Conservation (phyloP, 176 grass and related monocot genomes). For the Otatea glauca region DNA sequence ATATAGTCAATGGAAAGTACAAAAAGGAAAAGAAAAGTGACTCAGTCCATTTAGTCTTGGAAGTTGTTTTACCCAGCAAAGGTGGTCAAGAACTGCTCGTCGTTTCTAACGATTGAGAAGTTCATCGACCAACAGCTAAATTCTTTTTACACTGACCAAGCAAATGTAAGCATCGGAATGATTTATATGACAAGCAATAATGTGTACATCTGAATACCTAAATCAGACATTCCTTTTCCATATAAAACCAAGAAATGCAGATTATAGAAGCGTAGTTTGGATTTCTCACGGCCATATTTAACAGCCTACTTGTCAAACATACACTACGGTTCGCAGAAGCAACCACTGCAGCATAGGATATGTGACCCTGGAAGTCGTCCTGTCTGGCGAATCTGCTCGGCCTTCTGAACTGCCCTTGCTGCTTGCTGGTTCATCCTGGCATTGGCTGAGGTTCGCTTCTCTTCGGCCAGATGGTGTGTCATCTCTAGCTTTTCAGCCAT, state of each 20-base stretch:
- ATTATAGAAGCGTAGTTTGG: slow-evolving; percentile 4
- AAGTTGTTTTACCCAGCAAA: neutral
- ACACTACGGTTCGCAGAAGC: slow-evolving; percentile 56
- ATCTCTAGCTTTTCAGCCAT: slow-evolving; percentile 77
- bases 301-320: slow-evolving; percentile 14
- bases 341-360: slow-evolving; percentile 67
- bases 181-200: slow-evolving; percentile 43
- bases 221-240: slow-evolving; percentile 46
- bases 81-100: neutral
- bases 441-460: slow-evolving; percentile 68
- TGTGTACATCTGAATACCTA: slow-evolving; percentile 45
- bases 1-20: neutral
- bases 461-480: slow-evolving; percentile 52
- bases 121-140: neutral
- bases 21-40: neutral
- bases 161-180: slow-evolving; percentile 23
- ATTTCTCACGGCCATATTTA: slow-evolving; percentile 30
- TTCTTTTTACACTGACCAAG: slow-evolving; percentile 14
- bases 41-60: neutral
- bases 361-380: slow-evolving; percentile 64
- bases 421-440: slow-evolving; percentile 73
- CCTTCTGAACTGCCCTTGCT: slow-evolving; percentile 61
- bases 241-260: slow-evolving; percentile 54
- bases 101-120: neutral
- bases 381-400: slow-evolving; percentile 68